These are phyloP conservation scores for Fusarium decemcellulare DNA, from an alignment of 2,329 filamentous ascomycete genomes.

Conservation along the genomic window DNA sequence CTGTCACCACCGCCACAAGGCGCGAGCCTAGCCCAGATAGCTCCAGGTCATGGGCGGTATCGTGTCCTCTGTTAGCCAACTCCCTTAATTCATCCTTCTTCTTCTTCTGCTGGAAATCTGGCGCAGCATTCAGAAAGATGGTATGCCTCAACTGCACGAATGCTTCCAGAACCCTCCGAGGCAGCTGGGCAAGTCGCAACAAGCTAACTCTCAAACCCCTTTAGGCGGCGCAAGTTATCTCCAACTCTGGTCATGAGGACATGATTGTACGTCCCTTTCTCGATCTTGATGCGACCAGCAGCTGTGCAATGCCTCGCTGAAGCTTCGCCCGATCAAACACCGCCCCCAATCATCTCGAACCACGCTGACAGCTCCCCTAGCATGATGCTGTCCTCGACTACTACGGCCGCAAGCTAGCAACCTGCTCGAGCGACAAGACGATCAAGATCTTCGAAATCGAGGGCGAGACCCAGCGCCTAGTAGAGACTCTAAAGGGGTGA, in stretches of 20 bases:
- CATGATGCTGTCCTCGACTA: slow-evolving; percentile 99
- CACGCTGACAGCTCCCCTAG: slow-evolving; percentile 59
- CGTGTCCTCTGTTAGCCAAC: slow-evolving; percentile 48
- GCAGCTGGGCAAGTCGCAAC: slow-evolving; percentile 2
- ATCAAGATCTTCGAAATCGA: slow-evolving; percentile 99
- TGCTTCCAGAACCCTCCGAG: not conserved
- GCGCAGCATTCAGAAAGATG: slow-evolving; percentile 41
- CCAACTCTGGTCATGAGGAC: slow-evolving; percentile 83
- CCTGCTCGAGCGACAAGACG: slow-evolving; percentile 97
- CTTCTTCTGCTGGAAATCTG: slow-evolving; percentile 30
- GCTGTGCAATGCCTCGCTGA: slow-evolving; percentile 12
- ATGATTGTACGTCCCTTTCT: slow-evolving; percentile 88
- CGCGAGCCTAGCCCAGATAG: slow-evolving; percentile 36
- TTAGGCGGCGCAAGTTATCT: slow-evolving; percentile 61
- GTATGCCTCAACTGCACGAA: slow-evolving; percentile 30
- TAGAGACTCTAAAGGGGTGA: slow-evolving; percentile 96
- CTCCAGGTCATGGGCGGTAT: slow-evolving; percentile 47
- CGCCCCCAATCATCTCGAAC: slow-evolving; percentile 23
- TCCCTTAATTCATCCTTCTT: slow-evolving; percentile 30
- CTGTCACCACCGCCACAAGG: slow-evolving; percentile 47
- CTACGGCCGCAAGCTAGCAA: slow-evolving; percentile 95
- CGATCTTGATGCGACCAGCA: slow-evolving; percentile 16
- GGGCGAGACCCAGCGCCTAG: slow-evolving; percentile 88
- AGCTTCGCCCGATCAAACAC: slow-evolving; percentile 9
- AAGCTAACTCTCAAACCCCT: slow-evolving; percentile 47